phyloP scores from a whole-genome alignment of 108 stramenopile genomes.

The Stephanodiscus minutulus region DNA sequence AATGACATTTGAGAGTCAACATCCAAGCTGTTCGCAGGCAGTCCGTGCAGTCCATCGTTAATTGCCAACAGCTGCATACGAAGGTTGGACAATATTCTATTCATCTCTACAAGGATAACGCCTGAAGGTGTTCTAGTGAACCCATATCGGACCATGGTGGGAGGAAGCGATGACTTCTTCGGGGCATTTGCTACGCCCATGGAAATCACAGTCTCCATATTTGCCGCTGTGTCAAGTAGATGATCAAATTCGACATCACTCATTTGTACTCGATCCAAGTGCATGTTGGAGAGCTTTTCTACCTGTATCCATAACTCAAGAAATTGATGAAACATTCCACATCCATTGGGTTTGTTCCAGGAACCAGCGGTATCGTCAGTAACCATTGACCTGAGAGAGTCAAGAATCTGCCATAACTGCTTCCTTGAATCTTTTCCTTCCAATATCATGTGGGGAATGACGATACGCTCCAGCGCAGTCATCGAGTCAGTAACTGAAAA shows the following conservation, averaged over 20 bases:
- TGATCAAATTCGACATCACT: slow-evolving; percentile 30
- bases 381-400: slow-evolving; percentile 20
- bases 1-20: slow-evolving; percentile 3
- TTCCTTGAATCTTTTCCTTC: slow-evolving; percentile 26
- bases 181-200: not conserved
- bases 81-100: slow-evolving; percentile 16
- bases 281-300: slow-evolving; percentile 21
- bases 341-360: slow-evolving; percentile 30
- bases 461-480: slow-evolving; percentile 47
- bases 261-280: slow-evolving; percentile 14
- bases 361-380: slow-evolving; percentile 16
- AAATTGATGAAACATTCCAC: slow-evolving; percentile 34
- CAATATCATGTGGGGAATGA: slow-evolving; percentile 70
- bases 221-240: slow-evolving; percentile 22
- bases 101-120: slow-evolving; percentile 27
- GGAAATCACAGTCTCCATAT: slow-evolving; percentile 22
- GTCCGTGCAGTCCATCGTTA: slow-evolving; percentile 19
- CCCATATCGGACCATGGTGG: slow-evolving; percentile 17
- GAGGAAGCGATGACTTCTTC: slow-evolving; percentile 10
- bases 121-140: slow-evolving; percentile 14
- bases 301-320: slow-evolving; percentile 19
- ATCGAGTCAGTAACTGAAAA: slow-evolving; percentile 41
- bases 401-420: slow-evolving; percentile 24
- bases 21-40: slow-evolving; percentile 4
- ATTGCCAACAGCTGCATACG: slow-evolving; percentile 33